phyloP scores from a whole-genome alignment of 2,329 filamentous ascomycete genomes.

The Colletotrichum caudatum region DNA sequence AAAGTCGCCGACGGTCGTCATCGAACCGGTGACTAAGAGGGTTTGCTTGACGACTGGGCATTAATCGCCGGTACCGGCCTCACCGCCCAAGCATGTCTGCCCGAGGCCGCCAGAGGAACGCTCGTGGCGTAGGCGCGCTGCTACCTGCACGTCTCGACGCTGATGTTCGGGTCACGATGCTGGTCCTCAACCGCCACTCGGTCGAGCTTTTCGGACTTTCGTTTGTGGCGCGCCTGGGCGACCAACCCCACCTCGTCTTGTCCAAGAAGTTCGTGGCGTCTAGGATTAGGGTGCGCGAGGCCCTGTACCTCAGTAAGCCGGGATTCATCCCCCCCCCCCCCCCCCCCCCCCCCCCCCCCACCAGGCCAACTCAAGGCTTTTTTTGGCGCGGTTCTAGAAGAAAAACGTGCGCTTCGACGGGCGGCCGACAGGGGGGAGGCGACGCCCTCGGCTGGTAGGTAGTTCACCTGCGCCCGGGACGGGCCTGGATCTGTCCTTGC shows the following conservation, averaged over 20 bases:
- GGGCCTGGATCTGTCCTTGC: no score
- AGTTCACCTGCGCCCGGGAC: no score
- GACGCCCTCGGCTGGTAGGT: no score
- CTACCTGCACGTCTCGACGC: constrained; percentile 1
- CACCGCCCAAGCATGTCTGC: neutral
- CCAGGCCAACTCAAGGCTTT: no score
- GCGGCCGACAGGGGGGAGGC: no score
- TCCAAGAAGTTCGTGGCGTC: constrained; percentile 9
- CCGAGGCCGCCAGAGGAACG: no score
- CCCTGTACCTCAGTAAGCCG: constrained; percentile 7
- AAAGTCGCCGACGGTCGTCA: constrained; percentile 3
- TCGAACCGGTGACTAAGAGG: constrained; percentile 4
- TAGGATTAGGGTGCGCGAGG: neutral
- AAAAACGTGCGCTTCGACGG: no score
- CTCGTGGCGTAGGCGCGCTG: constrained; percentile 1
- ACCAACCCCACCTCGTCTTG: neutral
- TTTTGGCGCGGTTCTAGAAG: no score
- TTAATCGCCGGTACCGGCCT: constrained; percentile 7
- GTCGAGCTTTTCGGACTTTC: constrained; percentile 3
- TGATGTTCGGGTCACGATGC: constrained; percentile 5
- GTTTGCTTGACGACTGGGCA: neutral
- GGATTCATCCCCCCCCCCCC: neutral
- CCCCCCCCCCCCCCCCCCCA: no score
- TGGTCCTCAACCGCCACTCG: neutral
- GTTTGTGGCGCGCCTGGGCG: neutral